Conservation (phyloP, 129 eudicot genomes). For the Deinandra increscens region DNA sequence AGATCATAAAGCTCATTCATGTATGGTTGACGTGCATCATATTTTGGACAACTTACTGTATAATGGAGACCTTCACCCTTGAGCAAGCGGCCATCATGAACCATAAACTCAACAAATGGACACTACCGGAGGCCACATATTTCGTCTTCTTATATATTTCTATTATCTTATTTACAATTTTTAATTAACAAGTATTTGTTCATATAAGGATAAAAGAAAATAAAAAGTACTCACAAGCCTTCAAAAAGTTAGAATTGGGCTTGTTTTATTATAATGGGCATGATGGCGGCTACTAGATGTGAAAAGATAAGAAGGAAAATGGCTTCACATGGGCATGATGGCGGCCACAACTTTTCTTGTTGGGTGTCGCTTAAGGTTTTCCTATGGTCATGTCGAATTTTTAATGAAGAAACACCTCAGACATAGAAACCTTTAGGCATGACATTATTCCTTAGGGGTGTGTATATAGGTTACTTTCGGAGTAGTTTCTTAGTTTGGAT, state of each 20-base stretch:
- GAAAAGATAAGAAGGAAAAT: conserved; percentile 49
- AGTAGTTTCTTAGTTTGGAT: too few relatives aligned
- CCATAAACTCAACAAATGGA: conserved; percentile 45
- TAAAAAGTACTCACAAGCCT: conserved; percentile 61
- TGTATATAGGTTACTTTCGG: too few relatives aligned
- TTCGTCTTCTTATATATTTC: conserved; percentile 63
- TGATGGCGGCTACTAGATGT: conserved; percentile 58
- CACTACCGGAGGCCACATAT: conserved; percentile 64
- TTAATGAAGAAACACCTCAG: too few relatives aligned
- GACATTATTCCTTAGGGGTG: too few relatives aligned
- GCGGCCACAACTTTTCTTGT: conserved; percentile 73
- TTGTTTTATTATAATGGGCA: conserved; percentile 53
- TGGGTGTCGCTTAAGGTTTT: conserved; percentile 88
- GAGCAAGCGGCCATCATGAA: conserved; percentile 82
- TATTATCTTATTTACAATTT: conserved; percentile 63
- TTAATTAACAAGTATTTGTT: conserved; percentile 60
- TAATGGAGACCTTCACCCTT: conserved; percentile 86
- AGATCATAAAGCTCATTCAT: conserved; percentile 76
- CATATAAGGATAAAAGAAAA: conserved; percentile 44
- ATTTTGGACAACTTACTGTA: conserved; percentile 83
- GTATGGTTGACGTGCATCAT: conserved; percentile 75
- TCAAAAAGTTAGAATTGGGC: conserved; percentile 66
- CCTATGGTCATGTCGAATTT: too few relatives aligned
- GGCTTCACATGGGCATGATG: conserved; percentile 29
- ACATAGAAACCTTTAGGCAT: too few relatives aligned